phyloP scores from a whole-genome alignment of 768 basidiomycete genomes.

The Dacryopinax primogenitus region DNA sequence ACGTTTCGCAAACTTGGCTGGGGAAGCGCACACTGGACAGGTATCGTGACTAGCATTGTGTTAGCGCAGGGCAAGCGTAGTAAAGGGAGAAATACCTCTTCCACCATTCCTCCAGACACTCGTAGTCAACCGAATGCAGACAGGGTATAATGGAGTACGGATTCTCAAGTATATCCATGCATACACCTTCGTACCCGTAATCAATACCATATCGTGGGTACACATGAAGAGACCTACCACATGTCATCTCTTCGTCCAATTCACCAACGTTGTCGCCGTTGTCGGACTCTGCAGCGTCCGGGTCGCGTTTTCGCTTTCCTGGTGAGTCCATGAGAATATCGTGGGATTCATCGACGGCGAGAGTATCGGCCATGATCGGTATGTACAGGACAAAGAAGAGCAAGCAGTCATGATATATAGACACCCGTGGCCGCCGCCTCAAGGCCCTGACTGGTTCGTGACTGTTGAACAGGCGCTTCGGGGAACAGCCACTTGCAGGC shows the following conservation, averaged over 20 bases:
- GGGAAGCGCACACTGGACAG: neutral
- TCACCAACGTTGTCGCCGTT: too few species aligned
- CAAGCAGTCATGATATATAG: too few species aligned
- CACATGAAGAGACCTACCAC: neutral
- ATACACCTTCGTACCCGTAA: constrained; percentile 13
- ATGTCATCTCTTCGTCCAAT: neutral
- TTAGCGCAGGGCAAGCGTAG: neutral
- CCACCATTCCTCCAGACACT: constrained; percentile 14
- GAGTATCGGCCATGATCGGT: too few species aligned
- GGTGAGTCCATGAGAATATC: too few species aligned
- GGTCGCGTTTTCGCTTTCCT: too few species aligned
- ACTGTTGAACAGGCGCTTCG: too few species aligned
- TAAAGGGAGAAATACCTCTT: constrained; percentile 4
- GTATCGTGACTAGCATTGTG: neutral
- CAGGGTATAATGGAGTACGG: constrained; percentile 14
- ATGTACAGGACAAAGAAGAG: too few species aligned
- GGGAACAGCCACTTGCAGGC: too few species aligned
- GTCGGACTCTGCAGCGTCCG: too few species aligned
- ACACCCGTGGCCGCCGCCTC: too few species aligned
- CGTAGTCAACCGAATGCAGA: constrained; percentile 13
- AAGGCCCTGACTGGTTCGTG: too few species aligned
- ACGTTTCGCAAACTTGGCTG: neutral
- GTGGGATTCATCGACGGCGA: too few species aligned
- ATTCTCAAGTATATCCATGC: constrained; percentile 13
- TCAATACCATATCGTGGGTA: neutral